Percentiles rank a stretch among this genome's conserved stretches.
Conservation (phyloP, 352 stramenopile genomes). For the Elongisporangium prolatum region DNA sequence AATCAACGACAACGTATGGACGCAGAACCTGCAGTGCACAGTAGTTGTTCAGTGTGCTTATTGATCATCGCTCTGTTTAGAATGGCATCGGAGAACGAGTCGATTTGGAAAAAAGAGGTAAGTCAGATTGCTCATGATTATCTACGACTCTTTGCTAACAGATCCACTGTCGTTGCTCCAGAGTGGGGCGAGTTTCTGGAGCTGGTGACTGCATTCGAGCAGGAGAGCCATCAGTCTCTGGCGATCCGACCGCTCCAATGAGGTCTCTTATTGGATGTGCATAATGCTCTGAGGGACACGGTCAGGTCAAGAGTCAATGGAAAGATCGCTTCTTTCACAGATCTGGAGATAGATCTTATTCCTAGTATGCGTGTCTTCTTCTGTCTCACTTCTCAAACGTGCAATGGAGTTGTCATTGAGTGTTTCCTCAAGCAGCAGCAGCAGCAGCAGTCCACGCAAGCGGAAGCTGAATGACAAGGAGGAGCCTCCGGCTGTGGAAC, state of each 20-base stretch:
- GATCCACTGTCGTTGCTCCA: slow-evolving; percentile 3
- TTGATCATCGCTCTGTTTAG: slow-evolving; percentile 2
- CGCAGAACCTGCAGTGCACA: not conserved
- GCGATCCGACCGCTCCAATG: not conserved
- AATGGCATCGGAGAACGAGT: slow-evolving; percentile 12
- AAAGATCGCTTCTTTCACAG: too few species aligned
- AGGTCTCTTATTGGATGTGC: too few species aligned
- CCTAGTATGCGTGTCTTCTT: not conserved
- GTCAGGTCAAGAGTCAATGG: not conserved
- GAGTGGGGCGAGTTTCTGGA: slow-evolving; percentile 55
- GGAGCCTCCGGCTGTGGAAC: not conserved
- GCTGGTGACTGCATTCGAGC: slow-evolving; percentile 34
- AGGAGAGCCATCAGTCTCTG: slow-evolving; percentile 14
- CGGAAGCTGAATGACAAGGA: not conserved
- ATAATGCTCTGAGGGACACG: too few species aligned
- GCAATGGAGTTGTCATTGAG: not conserved
- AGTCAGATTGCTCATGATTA: not conserved
- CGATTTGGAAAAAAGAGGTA: slow-evolving; percentile 8
- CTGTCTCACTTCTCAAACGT: not conserved
- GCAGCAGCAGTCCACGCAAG: not conserved
- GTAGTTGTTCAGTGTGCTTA: not conserved
- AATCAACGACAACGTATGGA: slow-evolving; percentile 16
- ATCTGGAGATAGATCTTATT: not conserved
- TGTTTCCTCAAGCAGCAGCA: not conserved
- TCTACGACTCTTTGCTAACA: not conserved